Base-by-base conservation (phyloP, 495 filamentous ascomycete genomes). In the Eremomyces bilateralis region DNA sequence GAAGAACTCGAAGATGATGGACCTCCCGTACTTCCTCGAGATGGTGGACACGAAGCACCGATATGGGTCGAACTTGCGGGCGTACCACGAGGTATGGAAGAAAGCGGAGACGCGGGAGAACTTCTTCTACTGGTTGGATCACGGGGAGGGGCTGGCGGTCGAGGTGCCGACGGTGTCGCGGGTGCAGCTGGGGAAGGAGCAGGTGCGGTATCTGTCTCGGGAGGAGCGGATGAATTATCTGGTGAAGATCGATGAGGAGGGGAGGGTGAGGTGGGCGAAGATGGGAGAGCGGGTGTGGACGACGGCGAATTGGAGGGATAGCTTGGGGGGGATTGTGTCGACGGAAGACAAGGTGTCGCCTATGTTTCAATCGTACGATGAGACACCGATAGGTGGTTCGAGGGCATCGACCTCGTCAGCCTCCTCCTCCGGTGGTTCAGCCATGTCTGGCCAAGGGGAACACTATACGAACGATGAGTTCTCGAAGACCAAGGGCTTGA, bases 61-160 rank as follows among this genome's bases (percentile, higher is more conserved):
- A 2, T 84, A 92, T 50, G 84, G 84, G 1, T 68, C 66, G 20
- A 88, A 93, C 43, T 54, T 93, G 21, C 63, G 75, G n/a, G 62
- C 66, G 10, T 94, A 94, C 44, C 84, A 94, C 49, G 61, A 64
- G 24, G 68, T 73, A 37, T 94, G 84, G 84, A 80, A 82, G 51
- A 64, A 64, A 36, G 58, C 65, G 2, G 60, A 75, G 8, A 84
- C 79, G 0, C 65, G 66, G 4, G 72, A 94, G 51, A 92, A 85
- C 47, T 94, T 90, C 61, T 94, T 92, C 51, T 83, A 81, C 53
- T 93, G 84, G 83, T 62, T 93, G n/a, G 84, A 94, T 49, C 57
- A 79, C 33, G 84, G 84, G 2, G 47, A 48, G 15, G 55, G 55
- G 3, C 44, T 35, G 40, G 33, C 49, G 19, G 36, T 54, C 19